These are phyloP conservation scores for Dichomitus squalens DNA, from an alignment of 1,284 basidiomycete species.

Conservation along the genomic window DNA sequence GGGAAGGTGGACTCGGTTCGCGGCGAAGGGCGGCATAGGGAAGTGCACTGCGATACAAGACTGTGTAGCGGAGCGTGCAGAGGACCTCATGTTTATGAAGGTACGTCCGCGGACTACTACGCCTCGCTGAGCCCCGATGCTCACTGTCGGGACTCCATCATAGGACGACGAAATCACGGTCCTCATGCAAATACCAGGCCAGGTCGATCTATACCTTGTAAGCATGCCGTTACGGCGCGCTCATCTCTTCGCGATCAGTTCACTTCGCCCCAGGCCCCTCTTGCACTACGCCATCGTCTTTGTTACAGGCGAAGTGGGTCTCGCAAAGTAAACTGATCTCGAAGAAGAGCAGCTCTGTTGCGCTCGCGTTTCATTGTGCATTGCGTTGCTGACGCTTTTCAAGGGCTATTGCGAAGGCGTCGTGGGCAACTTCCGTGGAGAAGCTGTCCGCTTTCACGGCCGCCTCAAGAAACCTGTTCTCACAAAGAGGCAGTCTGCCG, in stretches of 20 bases:
- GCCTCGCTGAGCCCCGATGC: not conserved
- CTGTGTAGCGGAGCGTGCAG: slow-evolving; percentile 75
- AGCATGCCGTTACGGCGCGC: slow-evolving; percentile 29
- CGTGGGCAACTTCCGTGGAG: slow-evolving; percentile 77
- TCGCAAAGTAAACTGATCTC: too few species aligned
- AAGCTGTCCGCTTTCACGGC: slow-evolving; percentile 71
- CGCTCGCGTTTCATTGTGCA: not conserved
- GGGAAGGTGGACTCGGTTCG: slow-evolving; percentile 79
- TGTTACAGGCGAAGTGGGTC: too few species aligned
- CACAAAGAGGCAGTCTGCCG: slow-evolving; percentile 56
- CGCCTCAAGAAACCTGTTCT: slow-evolving; percentile 83
- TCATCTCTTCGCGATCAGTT: not conserved
- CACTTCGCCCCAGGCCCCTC: too few species aligned
- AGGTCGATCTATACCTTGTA: slow-evolving; percentile 63
- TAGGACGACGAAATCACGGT: slow-evolving; percentile 83
- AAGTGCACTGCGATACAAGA: slow-evolving; percentile 72
- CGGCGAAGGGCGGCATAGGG: slow-evolving; percentile 80
- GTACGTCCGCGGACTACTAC: slow-evolving; percentile 36
- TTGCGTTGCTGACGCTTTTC: not conserved
- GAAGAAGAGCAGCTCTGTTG: not conserved
- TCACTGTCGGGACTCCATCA: not conserved
- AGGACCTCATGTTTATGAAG: slow-evolving; percentile 89
- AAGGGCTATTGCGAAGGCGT: slow-evolving; percentile 82
- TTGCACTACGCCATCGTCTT: too few species aligned
- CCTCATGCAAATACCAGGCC: slow-evolving; percentile 69